Conservation (phyloP, 805 yeast species). For the Ogataea polymorpha region DNA sequence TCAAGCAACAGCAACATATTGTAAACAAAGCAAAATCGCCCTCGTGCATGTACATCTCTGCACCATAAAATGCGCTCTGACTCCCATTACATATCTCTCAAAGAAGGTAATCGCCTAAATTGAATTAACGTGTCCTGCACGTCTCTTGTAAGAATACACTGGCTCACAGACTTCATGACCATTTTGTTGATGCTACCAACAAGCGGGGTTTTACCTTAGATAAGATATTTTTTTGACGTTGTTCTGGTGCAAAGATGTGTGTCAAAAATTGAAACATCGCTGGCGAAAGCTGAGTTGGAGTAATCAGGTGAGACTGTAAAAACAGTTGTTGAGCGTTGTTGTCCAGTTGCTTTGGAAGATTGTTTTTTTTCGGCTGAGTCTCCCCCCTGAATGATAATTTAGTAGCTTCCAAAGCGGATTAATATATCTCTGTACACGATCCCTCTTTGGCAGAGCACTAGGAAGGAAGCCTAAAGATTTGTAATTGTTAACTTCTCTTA, state of each 20-base stretch:
- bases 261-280: neutral
- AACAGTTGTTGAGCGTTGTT: no score
- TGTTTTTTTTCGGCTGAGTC: no score
- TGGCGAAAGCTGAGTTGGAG: no score
- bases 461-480: conserved; percentile 2
- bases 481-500: conserved; percentile 4
- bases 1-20: neutral
- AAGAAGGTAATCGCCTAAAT: no score
- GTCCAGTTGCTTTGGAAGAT: no score
- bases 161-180: conserved; percentile 5
- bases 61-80: conserved; percentile 1
- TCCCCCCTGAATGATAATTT: no score
- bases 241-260: conserved; percentile 8
- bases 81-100: no score
- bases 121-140: neutral
- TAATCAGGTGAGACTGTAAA: no score
- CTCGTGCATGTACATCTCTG: conserved; percentile 3
- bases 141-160: neutral
- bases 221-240: conserved; percentile 3
- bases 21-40: conserved; percentile 4
- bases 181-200: neutral
- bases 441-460: conserved; percentile 2
- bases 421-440: neutral
- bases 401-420: no score
- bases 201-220: conserved; percentile 8